Conservation (phyloP, 2,329 filamentous ascomycete species). For the Daldinia sp. region DNA sequence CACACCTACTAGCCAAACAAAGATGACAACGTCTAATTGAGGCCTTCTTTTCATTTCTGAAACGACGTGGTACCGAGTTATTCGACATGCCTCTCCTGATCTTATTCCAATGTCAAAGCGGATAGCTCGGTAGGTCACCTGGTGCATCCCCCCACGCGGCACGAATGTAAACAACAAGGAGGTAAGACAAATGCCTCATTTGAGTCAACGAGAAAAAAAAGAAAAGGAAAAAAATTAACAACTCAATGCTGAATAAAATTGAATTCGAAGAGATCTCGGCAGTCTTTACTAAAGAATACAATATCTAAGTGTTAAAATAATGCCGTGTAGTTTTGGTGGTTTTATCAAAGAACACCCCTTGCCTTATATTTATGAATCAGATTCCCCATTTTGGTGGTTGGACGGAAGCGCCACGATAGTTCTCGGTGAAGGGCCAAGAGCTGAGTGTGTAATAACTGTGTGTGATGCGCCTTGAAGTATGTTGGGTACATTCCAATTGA, state of each 20-base stretch:
- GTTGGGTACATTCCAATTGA: conserved; percentile 15
- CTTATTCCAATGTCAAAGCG: not conserved
- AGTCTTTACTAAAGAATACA: not conserved
- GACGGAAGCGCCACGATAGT: not conserved
- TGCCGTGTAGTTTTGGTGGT: not conserved
- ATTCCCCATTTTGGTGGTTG: not conserved
- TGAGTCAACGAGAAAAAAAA: not conserved
- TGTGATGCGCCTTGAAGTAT: too few relatives aligned
- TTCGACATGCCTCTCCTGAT: not conserved
- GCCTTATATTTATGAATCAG: not conserved
- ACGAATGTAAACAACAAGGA: not conserved
- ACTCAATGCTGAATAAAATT: not conserved
- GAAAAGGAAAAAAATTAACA: too few relatives aligned
- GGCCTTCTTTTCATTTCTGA: not conserved
- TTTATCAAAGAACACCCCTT: not conserved
- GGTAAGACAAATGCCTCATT: not conserved
- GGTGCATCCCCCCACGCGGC: not conserved
- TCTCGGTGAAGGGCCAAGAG: conserved; percentile 2
- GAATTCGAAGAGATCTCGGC: not conserved
- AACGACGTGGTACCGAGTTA: not conserved
- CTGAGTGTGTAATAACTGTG: not conserved
- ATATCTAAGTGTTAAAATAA: not conserved
- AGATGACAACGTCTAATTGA: not conserved
- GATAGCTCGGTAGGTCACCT: conserved; percentile 1
- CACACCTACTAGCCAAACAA: not conserved